These are phyloP conservation scores for Cyphellophora attinorum DNA, from an alignment of 2,329 filamentous ascomycete genomes.

Conservation along the genomic window DNA sequence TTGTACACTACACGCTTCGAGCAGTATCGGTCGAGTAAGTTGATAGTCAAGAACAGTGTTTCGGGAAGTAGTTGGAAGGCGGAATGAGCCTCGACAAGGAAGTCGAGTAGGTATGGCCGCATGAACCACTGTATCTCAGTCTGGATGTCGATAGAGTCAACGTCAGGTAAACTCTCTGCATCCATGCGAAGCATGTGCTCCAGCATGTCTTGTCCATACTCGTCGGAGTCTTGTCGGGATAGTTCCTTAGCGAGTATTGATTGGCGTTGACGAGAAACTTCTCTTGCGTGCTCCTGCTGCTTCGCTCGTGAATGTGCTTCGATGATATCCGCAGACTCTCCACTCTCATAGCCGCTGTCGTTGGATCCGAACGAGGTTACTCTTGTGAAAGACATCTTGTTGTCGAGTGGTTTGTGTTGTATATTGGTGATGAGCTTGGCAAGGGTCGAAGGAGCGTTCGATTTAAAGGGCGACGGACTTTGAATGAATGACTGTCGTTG, in stretches of 20 bases:
- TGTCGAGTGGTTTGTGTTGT: neutral
- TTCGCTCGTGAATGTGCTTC: slow-evolving; percentile 46
- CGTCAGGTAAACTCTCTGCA: slow-evolving; percentile 82
- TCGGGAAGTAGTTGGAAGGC: slow-evolving; percentile 90
- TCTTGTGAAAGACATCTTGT: slow-evolving; percentile 47
- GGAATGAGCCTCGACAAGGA: slow-evolving; percentile 91
- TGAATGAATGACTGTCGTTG: slow-evolving; percentile 18
- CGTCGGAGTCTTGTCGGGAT: slow-evolving; percentile 72
- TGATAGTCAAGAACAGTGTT: slow-evolving; percentile 91
- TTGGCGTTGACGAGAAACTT: slow-evolving; percentile 72
- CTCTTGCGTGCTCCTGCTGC: slow-evolving; percentile 65
- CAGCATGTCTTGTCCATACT: slow-evolving; percentile 91
- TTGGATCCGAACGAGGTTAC: slow-evolving; percentile 34
- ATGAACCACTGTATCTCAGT: slow-evolving; percentile 99
- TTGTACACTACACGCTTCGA: slow-evolving; percentile 97
- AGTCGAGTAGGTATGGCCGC: slow-evolving; percentile 95
- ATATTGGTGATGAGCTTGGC: slow-evolving; percentile 2
- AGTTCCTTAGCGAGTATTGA: slow-evolving; percentile 83
- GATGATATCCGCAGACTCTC: slow-evolving; percentile 55
- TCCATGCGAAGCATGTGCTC: slow-evolving; percentile 95
- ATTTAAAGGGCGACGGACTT: slow-evolving; percentile 9
- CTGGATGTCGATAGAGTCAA: slow-evolving; percentile 97
- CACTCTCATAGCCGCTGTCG: slow-evolving; percentile 58
- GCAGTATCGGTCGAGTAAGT: slow-evolving; percentile 95
- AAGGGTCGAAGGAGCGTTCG: slow-evolving; percentile 1